These are phyloP conservation scores for Emergomyces orientalis DNA, from an alignment of 2,329 filamentous ascomycete genomes.

Conservation along the genomic window DNA sequence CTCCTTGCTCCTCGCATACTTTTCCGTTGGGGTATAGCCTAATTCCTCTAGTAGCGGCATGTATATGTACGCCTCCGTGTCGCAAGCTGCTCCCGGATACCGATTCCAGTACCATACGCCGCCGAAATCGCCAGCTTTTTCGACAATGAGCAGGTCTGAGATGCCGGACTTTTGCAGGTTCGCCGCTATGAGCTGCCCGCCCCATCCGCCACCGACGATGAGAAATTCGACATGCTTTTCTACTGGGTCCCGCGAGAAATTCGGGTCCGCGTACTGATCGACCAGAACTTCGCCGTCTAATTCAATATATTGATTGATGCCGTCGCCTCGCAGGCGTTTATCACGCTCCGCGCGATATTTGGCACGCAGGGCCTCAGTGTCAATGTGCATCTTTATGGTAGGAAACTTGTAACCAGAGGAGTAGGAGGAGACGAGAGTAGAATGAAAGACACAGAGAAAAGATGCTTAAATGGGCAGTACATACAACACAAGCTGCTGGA, in stretches of 20 bases:
- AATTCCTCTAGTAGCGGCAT: neutral
- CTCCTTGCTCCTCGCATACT: neutral
- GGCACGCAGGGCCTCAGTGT: neutral
- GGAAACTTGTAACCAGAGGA: neutral
- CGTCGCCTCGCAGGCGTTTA: neutral
- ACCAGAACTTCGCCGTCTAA: too few relatives aligned
- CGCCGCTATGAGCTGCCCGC: neutral
- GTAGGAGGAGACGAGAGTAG: too few relatives aligned
- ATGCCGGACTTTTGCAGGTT: neutral
- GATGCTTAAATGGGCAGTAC: too few relatives aligned
- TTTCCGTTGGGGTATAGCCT: neutral
- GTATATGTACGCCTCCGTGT: neutral
- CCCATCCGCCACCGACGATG: neutral
- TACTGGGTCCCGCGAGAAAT: too few relatives aligned
- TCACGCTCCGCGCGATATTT: constrained; percentile 4
- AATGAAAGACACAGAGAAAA: too few relatives aligned
- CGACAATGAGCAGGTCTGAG: neutral
- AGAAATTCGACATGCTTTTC: neutral
- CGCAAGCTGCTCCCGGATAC: neutral
- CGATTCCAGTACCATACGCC: neutral
- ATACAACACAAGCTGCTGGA: too few relatives aligned
- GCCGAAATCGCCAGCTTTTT: neutral
- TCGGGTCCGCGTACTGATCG: too few relatives aligned
- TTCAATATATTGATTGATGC: too few relatives aligned
- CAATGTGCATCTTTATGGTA: neutral